Evolutionary conservation across 2,329 filamentous ascomycete genomes (phyloP), one percentile per base, ranked within the genome.

Genomic region (Pyrenophora teres): DNA sequence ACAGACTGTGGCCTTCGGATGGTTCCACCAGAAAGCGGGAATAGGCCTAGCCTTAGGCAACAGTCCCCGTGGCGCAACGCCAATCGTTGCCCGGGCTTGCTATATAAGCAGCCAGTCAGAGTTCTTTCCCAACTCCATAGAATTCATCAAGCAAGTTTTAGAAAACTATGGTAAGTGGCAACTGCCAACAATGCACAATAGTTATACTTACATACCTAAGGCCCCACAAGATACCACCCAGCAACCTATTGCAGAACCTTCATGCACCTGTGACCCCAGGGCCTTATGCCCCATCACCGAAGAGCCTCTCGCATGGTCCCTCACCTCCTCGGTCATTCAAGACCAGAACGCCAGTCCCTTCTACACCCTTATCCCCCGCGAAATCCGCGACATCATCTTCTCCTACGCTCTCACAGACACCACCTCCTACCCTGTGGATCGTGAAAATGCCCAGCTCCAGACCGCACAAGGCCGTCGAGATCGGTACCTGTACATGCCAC

Each of bases 301-400:
- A 5, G 56, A 63, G 18, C 62, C 62, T 1, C 52, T 63, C 3
- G 62, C 62, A 15, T 64, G 60, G 62, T 59, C 49, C 4, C 40
- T 63, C 1, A 39, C 51, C 1, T 9, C 46, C 6, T 33, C 37
- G 6, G 15, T 35, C 2, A 18, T 52, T 6, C 27, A 40, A 4
- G 19, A 40, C 4, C 61, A 67, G 8, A 40, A 35, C 19, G 47
- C 45, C 7, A 56, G 48, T 23, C 47, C 47, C 2, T 37, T 65
- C 2, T 67, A 53, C 33, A 47, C 43, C 1, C 45, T 37, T 5
- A 18, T 65, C 3, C 58, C 61, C 1, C 54, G 37, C 12, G 64
- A 67, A 15, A 39, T 67, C 8, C 50, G 61, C 23, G 53, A 63
- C 18, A 36, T 62, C 18, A 50, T 67, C 7, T 64, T 46, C 10